phyloP scores from a whole-genome alignment of 2,329 filamentous ascomycete species.

The Microsporum ferrugineum region DNA sequence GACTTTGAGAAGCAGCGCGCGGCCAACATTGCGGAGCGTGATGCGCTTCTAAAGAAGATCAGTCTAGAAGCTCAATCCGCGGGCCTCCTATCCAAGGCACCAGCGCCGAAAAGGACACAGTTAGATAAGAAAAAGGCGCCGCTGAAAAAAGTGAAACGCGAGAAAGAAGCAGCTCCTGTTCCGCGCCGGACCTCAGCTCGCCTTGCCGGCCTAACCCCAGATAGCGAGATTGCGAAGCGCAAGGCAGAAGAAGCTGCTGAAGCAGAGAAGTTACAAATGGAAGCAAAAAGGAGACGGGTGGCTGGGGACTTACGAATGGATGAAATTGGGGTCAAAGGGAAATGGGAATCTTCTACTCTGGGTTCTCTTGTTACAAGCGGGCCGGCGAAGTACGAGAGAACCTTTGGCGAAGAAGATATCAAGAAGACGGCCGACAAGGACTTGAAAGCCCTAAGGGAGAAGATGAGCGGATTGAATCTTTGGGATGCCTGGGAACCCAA shows the following conservation, averaged over 20 bases:
- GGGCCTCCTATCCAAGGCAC: conserved; percentile 49
- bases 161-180: conserved; percentile 43
- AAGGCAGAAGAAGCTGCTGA: conserved; percentile 56
- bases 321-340: conserved; percentile 69
- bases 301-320: conserved; percentile 58
- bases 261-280: conserved; percentile 45
- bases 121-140: conserved; percentile 38
- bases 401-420: conserved; percentile 75
- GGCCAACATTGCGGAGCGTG: conserved; percentile 78
- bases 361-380: conserved; percentile 48
- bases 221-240: conserved; percentile 55
- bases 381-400: conserved; percentile 65
- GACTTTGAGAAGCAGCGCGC: conserved; percentile 77
- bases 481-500: conserved; percentile 79
- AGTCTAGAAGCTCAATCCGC: conserved; percentile 56
- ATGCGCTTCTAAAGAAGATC: conserved; percentile 68
- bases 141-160: conserved; percentile 51
- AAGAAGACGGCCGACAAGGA: conserved; percentile 67
- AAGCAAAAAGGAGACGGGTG: conserved; percentile 53
- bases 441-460: conserved; percentile 59
- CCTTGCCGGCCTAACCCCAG: conserved; percentile 51
- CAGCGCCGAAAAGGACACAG: conserved; percentile 38
- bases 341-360: conserved; percentile 58
- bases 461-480: conserved; percentile 64
- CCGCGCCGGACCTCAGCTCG: conserved; percentile 53